Evolutionary conservation across 2,329 filamentous ascomycete species (phyloP).

Genomic region (Epichloe sibirici): DNA sequence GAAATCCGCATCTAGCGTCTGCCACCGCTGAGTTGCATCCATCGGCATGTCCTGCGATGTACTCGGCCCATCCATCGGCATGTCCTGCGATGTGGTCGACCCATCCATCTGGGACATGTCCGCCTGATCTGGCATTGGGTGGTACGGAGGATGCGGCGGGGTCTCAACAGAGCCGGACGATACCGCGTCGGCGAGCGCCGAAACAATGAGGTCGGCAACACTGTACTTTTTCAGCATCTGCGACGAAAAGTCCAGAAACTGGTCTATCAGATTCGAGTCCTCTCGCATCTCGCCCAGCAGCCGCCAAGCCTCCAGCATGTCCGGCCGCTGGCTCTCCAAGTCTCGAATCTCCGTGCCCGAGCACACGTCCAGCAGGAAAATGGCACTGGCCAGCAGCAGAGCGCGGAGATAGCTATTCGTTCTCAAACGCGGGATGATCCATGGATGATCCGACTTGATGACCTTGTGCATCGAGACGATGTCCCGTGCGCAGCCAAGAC

Average conservation of each 20-base stretch:
- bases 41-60: background rate
- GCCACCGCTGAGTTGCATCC: slow-evolving; percentile 2
- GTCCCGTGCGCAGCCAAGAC: slow-evolving; percentile 1
- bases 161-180: background rate
- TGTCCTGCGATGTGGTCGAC: too few relatives aligned
- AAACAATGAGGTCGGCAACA: background rate
- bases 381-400: slow-evolving; percentile 1
- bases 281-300: slow-evolving; percentile 1
- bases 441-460: background rate
- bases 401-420: background rate
- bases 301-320: slow-evolving; percentile 3
- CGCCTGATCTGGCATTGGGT: too few relatives aligned
- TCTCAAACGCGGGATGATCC: slow-evolving; percentile 1
- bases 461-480: slow-evolving; percentile 2
- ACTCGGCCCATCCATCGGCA: background rate
- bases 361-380: slow-evolving; percentile 4
- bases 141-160: too few relatives aligned
- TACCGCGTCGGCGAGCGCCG: background rate
- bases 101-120: too few relatives aligned
- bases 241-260: slow-evolving; percentile 3
- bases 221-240: slow-evolving; percentile 5
- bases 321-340: background rate
- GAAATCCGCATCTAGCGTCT: slow-evolving; percentile 4
- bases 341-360: background rate
- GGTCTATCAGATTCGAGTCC: slow-evolving; percentile 3